Evolutionary conservation across 106 monocot genomes (phyloP).

Genomic region (Allium cepa): DNA sequence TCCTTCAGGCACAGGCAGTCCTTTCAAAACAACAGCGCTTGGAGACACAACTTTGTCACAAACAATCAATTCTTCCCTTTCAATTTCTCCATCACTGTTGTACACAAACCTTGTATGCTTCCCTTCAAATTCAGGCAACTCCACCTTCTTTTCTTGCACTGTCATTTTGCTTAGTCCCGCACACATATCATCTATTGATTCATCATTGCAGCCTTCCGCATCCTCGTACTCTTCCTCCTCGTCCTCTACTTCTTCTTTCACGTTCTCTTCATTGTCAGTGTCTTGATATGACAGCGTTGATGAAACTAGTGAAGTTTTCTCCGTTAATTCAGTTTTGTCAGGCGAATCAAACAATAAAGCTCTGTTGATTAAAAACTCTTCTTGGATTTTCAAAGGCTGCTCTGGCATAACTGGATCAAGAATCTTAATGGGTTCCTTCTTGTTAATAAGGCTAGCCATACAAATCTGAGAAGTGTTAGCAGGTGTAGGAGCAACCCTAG

Average conservation of each 20-base stretch:
- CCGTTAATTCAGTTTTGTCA: conserved; percentile 34
- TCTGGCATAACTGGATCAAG: conserved; percentile 14
- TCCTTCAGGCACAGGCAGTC: conserved; percentile 60
- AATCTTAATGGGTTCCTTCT: background rate
- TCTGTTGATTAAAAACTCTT: conserved; percentile 48
- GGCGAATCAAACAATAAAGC: conserved; percentile 81
- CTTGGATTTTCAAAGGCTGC: background rate
- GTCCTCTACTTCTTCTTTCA: conserved; percentile 12
- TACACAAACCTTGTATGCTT: conserved; percentile 76
- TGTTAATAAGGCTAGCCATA: background rate
- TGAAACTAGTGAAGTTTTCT: conserved; percentile 16
- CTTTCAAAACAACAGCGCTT: conserved; percentile 35
- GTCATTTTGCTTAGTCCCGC: conserved; percentile 42
- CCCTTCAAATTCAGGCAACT: conserved; percentile 48
- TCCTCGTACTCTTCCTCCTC: conserved; percentile 24
- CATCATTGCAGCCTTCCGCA: conserved; percentile 9
- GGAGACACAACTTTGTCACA: conserved; percentile 9
- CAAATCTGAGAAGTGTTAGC: conserved; percentile 52
- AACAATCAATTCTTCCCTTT: background rate
- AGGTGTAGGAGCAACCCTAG: conserved; percentile 63
- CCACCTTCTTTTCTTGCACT: conserved; percentile 8
- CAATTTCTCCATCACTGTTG: conserved; percentile 35
- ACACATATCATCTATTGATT: conserved; percentile 43
- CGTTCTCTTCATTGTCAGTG: conserved; percentile 20
- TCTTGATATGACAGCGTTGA: conserved; percentile 41